phyloP scores from a whole-genome alignment of 2,329 filamentous ascomycete genomes.

The Purpureocillium takamizusanense region DNA sequence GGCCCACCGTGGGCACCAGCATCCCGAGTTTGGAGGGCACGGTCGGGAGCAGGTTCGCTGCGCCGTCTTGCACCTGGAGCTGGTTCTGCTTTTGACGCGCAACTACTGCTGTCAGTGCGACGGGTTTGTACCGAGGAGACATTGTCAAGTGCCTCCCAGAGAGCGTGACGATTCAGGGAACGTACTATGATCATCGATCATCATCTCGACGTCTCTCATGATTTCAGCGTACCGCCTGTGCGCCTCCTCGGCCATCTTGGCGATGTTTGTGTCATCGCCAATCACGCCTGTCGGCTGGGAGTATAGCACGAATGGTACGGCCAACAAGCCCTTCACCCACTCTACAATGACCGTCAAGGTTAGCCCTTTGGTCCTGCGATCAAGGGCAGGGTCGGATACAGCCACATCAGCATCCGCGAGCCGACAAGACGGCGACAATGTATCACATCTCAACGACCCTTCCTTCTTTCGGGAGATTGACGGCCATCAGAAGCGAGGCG shows the following conservation, averaged over 20 bases:
- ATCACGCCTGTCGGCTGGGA: conserved; percentile 88
- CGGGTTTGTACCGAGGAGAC: not conserved
- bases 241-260: conserved; percentile 68
- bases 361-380: too few species aligned
- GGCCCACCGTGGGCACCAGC: conserved; percentile 83
- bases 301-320: conserved; percentile 92
- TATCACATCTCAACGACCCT: too few species aligned
- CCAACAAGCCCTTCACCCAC: conserved; percentile 94
- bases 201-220: conserved; percentile 82
- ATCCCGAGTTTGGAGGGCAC: conserved; percentile 80
- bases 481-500: not conserved
- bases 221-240: conserved; percentile 91
- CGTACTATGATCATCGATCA: conserved; percentile 86
- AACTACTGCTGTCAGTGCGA: conserved; percentile 40
- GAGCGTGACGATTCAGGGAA: not conserved
- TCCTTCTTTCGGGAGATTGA: too few species aligned
- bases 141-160: not conserved
- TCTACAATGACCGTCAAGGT: conserved; percentile 44
- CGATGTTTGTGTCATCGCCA: conserved; percentile 56
- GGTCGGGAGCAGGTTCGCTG: conserved; percentile 28
- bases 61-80: conserved; percentile 1
- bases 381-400: too few species aligned
- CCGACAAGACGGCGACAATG: too few species aligned
- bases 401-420: not conserved
- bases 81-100: conserved; percentile 48